Evolutionary conservation across 225 moss, liverwort and hornwort genomes (phyloP).

Genomic region (Polytrichum formosum): DNA sequence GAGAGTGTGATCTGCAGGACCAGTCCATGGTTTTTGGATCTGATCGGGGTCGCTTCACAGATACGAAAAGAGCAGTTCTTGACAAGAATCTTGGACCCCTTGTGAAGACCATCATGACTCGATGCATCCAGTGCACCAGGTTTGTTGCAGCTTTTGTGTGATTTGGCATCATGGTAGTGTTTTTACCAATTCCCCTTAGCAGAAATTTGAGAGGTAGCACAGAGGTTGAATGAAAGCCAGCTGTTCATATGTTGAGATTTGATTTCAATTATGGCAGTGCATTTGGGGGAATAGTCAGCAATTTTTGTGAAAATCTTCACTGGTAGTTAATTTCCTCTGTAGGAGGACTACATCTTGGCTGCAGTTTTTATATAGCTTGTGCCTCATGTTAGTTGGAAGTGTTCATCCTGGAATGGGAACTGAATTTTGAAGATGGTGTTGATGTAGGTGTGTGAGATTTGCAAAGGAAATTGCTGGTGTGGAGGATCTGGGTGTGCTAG

Average conservation of each 20-base stretch:
- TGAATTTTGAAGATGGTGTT: not conserved
- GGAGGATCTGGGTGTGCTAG: constrained; percentile 89
- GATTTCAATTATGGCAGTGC: no score
- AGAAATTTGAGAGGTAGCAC: no score
- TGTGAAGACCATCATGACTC: constrained; percentile 96
- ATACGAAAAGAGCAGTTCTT: constrained; percentile 69
- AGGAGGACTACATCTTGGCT: no score
- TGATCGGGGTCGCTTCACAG: constrained; percentile 81
- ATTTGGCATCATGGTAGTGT: no score
- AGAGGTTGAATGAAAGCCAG: no score
- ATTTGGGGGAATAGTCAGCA: no score
- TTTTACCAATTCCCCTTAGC: no score
- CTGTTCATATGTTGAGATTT: no score
- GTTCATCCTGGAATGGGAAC: not conserved
- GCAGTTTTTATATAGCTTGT: not conserved
- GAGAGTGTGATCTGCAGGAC: constrained; percentile 95
- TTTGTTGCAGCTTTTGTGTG: constrained; percentile 18
- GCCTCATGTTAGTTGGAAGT: not conserved
- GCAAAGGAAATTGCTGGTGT: constrained; percentile 92
- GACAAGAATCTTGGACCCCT: constrained; percentile 95
- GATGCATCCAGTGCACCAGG: constrained; percentile 98
- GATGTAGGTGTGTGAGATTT: constrained; percentile 80
- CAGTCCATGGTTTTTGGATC: constrained; percentile 95
- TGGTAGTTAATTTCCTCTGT: no score
- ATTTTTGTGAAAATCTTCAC: no score